phyloP scores from a whole-genome alignment of 2,329 filamentous ascomycete genomes.

The Whalleya microplaca region DNA sequence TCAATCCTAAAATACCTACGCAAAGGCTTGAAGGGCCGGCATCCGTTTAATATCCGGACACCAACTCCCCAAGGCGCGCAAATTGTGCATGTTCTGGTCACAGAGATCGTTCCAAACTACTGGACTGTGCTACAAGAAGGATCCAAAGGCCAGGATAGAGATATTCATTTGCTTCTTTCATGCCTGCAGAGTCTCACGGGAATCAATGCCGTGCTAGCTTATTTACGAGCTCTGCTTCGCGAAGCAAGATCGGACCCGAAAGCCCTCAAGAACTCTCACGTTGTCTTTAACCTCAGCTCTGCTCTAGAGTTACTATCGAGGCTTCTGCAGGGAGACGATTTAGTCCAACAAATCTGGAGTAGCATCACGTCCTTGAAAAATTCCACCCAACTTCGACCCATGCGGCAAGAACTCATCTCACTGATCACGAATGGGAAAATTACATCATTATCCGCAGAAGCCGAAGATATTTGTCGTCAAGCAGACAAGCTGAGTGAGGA shows the following conservation, averaged over 20 bases:
- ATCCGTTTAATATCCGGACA: conserved; percentile 58
- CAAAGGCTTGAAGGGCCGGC: conserved; percentile 30
- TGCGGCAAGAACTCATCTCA: conserved; percentile 49
- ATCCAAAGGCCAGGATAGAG: conserved; percentile 35
- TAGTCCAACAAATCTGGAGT: conserved; percentile 32
- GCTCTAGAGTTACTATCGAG: conserved; percentile 49
- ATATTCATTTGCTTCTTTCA: conserved; percentile 56
- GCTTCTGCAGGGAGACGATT: conserved; percentile 44
- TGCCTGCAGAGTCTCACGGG: conserved; percentile 77
- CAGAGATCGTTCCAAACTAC: conserved; percentile 77
- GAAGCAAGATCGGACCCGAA: conserved; percentile 47
- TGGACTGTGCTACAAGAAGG: conserved; percentile 68
- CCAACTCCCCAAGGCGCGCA: conserved; percentile 73
- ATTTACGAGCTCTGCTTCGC: conserved; percentile 65
- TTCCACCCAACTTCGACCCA: conserved; percentile 35
- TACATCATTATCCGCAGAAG: conserved; percentile 57
- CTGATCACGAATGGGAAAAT: conserved; percentile 54
- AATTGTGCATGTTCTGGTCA: conserved; percentile 75
- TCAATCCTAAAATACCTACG: conserved; percentile 57
- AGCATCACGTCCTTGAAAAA: conserved; percentile 16
- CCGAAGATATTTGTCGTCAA: conserved; percentile 51
- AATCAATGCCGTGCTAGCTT: conserved; percentile 75
- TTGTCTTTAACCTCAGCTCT: conserved; percentile 48
- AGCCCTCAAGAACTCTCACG: conserved; percentile 45
- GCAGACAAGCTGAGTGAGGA: conserved; percentile 35